Percentiles rank a stretch among this genome's conserved stretches.
phyloP scores from a whole-genome alignment of 2,329 filamentous ascomycete species.

The Paracorniculantispora psalliotae region DNA sequence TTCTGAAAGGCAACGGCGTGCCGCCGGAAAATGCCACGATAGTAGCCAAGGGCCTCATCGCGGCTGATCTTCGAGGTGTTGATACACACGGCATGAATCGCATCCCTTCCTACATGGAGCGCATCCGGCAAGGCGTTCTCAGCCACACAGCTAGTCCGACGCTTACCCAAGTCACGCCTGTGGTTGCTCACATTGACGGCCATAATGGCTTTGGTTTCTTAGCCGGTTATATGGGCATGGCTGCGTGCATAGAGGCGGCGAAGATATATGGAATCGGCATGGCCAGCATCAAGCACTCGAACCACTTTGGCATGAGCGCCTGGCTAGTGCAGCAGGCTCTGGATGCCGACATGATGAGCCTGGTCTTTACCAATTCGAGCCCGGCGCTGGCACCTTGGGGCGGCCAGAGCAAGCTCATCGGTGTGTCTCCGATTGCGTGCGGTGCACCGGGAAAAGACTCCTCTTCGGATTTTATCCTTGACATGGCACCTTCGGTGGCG shows the following conservation, averaged over 20 bases:
- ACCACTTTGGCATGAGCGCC: conserved; percentile 80
- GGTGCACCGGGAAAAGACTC: conserved; percentile 61
- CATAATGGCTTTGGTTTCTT: conserved; percentile 73
- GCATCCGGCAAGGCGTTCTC: conserved; percentile 65
- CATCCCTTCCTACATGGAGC: conserved; percentile 71
- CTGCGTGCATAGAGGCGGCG: conserved; percentile 62
- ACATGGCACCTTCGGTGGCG: conserved; percentile 67
- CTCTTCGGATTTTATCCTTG: conserved; percentile 60
- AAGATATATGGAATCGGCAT: conserved; percentile 62
- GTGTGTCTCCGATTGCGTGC: conserved; percentile 69
- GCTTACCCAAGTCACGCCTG: conserved; percentile 60
- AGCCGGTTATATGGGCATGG: conserved; percentile 62
- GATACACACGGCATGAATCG: conserved; percentile 75
- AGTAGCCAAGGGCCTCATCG: conserved; percentile 63
- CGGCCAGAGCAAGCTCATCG: conserved; percentile 62
- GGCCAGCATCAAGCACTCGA: conserved; percentile 69
- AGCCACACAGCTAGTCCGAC: conserved; percentile 55
- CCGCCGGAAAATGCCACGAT: conserved; percentile 52
- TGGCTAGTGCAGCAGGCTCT: conserved; percentile 76
- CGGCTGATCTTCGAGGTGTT: conserved; percentile 71
- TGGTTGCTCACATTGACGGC: conserved; percentile 63
- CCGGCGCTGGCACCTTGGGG: conserved; percentile 70
- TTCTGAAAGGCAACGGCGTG: conserved; percentile 59
- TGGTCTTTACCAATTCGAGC: conserved; percentile 68
- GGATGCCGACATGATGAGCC: conserved; percentile 64